Base-by-base conservation (phyloP, 257 asterid genomes). In the Primulina huaijiensis region DNA sequence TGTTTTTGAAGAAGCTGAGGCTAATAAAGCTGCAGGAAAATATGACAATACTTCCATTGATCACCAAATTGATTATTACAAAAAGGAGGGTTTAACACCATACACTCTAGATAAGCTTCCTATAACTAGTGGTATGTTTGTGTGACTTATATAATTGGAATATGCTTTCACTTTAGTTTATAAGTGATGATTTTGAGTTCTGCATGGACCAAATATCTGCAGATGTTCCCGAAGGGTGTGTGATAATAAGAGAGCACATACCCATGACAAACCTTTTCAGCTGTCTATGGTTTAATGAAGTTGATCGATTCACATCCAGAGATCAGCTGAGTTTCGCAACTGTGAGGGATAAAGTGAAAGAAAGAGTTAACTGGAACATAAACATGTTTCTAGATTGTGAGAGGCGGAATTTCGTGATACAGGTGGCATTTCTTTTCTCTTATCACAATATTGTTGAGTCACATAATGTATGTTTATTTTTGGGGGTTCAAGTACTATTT, bases 211-310 rank as follows among this genome's bases (percentile, higher is more conserved):
- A 69, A 68, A 53, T 77, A 59, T 73, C 67, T 80, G 84, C 99
- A 91, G 99, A 94, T 94, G 99, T 94, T 73, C 99, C 99, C 6
- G 97, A 94, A 85, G 99, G 97, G 62, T 94, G 98, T 68, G 97
- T 88, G 17, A 84, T 94, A 69, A 80, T 94, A 69, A 87, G 94
- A 76, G 99, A 91, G 65, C 99, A 94, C 81, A 82, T 75, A 67
- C 87, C 98, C 55, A 87, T 94, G 70, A 86, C 99, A 52, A 89
- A 94, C 83, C 96, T 94, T 61, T 92, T 94, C 76, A 80, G 93
- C 79, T 91, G 99, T 73, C 82, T 94, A 20, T 91, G 99, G 99
- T 94, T 94, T 83, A 94, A 88, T 70, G 97, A 94, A 84, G 97
- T 94, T 70, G 99, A 94, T 71, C 85, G 97, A 34, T 94, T 94